Conservation (phyloP, 768 basidiomycete genomes). For the Psilocybe azurescens region DNA sequence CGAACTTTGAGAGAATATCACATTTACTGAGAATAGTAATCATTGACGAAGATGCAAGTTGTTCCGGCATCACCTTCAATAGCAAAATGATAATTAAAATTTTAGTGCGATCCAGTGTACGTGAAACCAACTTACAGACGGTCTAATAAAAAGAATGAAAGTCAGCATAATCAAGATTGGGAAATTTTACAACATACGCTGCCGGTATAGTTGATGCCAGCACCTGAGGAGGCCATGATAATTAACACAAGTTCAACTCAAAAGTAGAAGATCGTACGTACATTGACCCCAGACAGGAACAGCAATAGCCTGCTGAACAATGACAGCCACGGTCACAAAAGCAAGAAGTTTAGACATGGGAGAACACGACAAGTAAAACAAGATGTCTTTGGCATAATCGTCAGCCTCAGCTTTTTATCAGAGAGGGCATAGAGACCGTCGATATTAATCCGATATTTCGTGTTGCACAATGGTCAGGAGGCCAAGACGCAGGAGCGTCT, state of each 20-base stretch:
- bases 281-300: slow-evolving; percentile 39
- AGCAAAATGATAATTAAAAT: background rate
- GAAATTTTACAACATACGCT: slow-evolving; percentile 21
- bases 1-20: background rate
- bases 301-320: slow-evolving; percentile 24
- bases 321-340: slow-evolving; percentile 29
- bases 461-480: slow-evolving; percentile 8
- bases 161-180: background rate
- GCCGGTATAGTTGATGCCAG: slow-evolving; percentile 33
- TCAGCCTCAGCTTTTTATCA: slow-evolving; percentile 11
- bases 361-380: background rate
- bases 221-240: slow-evolving; percentile 20
- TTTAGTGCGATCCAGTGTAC: background rate
- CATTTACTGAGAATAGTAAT: slow-evolving; percentile 38
- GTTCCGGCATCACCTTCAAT: slow-evolving; percentile 31
- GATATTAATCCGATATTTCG: slow-evolving; percentile 17
- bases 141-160: slow-evolving; percentile 9
- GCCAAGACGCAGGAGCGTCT: background rate
- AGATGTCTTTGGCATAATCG: background rate
- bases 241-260: slow-evolving; percentile 1
- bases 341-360: slow-evolving; percentile 31
- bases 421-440: background rate
- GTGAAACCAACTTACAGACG: slow-evolving; percentile 19
- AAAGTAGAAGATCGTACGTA: slow-evolving; percentile 18
- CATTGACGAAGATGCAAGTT: slow-evolving; percentile 32